Conservation (phyloP, 139 green algal genomes). For the Astrephomene gubernaculifera region DNA sequence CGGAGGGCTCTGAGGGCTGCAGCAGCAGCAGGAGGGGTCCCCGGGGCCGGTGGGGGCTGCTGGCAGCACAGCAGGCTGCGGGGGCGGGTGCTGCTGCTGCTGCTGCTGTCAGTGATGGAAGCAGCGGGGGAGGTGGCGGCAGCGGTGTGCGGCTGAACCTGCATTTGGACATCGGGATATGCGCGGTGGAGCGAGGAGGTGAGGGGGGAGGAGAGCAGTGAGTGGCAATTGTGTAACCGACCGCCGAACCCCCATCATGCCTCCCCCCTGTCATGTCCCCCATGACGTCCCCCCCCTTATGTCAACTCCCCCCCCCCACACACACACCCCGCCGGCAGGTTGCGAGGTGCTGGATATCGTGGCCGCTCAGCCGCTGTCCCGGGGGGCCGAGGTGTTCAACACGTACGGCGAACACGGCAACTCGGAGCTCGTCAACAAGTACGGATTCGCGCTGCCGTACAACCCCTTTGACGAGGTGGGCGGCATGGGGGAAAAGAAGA, state of each 20-base stretch:
- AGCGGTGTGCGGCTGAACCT: constrained; percentile 47
- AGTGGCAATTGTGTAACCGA: too few relatives aligned
- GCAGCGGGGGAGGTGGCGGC: too few relatives aligned
- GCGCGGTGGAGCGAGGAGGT: constrained; percentile 40
- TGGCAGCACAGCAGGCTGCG: too few relatives aligned
- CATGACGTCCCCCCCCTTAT: too few relatives aligned
- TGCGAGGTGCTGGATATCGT: constrained; percentile 74
- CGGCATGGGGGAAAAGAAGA: too few relatives aligned
- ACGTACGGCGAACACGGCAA: constrained; percentile 65
- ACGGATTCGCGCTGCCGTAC: constrained; percentile 60
- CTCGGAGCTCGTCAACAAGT: constrained; percentile 63
- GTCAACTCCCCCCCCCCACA: not conserved
- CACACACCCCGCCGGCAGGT: constrained; percentile 8
- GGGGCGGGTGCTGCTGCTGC: not conserved
- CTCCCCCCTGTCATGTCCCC: too few relatives aligned
- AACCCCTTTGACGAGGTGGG: constrained; percentile 56
- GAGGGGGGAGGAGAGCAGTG: not conserved
- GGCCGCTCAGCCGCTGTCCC: constrained; percentile 62
- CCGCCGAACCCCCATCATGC: too few relatives aligned
- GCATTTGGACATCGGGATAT: constrained; percentile 82
- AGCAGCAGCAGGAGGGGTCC: not conserved
- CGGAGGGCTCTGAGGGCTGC: not conserved
- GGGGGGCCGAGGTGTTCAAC: constrained; percentile 64
- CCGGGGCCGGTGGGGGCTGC: not conserved
- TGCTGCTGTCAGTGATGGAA: too few relatives aligned